Conservation (phyloP, 768 basidiomycete species). For the Rhizopogon rudus region DNA sequence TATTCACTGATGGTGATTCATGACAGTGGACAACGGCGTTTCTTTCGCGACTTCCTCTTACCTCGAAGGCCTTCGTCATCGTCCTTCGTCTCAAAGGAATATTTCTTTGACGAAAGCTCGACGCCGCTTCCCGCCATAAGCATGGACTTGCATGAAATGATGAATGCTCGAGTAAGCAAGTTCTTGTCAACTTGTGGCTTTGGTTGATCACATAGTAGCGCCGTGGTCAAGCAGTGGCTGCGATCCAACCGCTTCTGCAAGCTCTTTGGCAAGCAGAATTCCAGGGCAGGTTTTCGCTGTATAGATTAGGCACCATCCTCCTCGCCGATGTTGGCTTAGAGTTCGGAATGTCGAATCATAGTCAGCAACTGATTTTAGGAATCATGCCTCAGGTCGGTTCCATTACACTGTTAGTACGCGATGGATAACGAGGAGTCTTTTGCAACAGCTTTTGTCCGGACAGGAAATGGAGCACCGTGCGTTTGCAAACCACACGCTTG, state of each 20-base stretch:
- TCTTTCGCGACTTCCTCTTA: constrained; percentile 62
- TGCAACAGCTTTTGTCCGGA: constrained; percentile 59
- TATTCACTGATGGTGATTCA: constrained; percentile 1
- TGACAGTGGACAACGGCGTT: constrained; percentile 57
- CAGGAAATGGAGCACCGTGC: constrained; percentile 75
- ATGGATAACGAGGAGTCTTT: background rate
- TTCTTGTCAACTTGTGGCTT: constrained; percentile 9
- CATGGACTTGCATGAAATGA: constrained; percentile 38
- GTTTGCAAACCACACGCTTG: constrained; percentile 66
- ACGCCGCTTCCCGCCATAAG: constrained; percentile 32
- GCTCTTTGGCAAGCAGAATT: constrained; percentile 81
- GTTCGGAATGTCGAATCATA: constrained; percentile 68
- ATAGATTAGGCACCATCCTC: constrained; percentile 64
- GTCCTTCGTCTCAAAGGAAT: constrained; percentile 50
- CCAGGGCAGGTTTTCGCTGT: constrained; percentile 59
- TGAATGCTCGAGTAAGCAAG: constrained; percentile 35
- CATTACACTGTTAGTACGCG: background rate
- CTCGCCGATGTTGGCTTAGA: constrained; percentile 78
- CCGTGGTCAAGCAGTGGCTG: constrained; percentile 54
- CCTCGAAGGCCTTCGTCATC: constrained; percentile 52
- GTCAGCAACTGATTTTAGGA: constrained; percentile 62
- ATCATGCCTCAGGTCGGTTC: constrained; percentile 72
- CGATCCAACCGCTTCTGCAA: constrained; percentile 62
- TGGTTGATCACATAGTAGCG: constrained; percentile 36
- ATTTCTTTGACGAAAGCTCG: constrained; percentile 40